These are phyloP conservation scores for Backusella psychrophila DNA, from an alignment of 192 early-diverging fungal genomes.

Conservation along the genomic window DNA sequence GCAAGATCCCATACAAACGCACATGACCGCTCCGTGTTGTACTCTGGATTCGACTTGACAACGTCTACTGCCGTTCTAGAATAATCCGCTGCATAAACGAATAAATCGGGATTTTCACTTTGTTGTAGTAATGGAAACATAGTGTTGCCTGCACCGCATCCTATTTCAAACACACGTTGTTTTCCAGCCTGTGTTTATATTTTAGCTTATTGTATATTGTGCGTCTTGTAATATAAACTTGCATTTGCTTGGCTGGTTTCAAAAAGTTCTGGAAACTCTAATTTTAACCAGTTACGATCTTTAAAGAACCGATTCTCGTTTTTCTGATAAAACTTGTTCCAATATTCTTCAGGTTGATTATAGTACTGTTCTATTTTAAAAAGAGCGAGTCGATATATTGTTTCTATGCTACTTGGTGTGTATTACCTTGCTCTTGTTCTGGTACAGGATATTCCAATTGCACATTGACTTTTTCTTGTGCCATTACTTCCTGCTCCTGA, in stretches of 20 bases:
- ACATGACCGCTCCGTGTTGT: constrained; percentile 64
- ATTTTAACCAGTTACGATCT: constrained; percentile 92
- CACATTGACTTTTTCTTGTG: constrained; percentile 68
- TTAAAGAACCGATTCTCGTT: constrained; percentile 93
- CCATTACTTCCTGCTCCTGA: constrained; percentile 76
- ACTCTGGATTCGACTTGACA: constrained; percentile 77
- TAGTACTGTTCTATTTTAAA: constrained; percentile 39
- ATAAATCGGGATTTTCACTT: constrained; percentile 70
- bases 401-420: neutral
- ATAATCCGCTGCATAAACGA: constrained; percentile 92
- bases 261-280: constrained; percentile 92
- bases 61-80: constrained; percentile 86
- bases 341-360: constrained; percentile 53
- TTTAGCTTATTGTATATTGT: neutral
- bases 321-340: constrained; percentile 80
- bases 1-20: constrained; percentile 98
- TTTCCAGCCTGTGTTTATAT: constrained; percentile 41
- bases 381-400: neutral
- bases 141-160: constrained; percentile 97
- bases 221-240: constrained; percentile 16
- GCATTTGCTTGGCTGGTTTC: constrained; percentile 40
- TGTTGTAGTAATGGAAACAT: constrained; percentile 88
- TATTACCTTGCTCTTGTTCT: constrained; percentile 48
- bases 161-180: constrained; percentile 82
- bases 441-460: constrained; percentile 74